phyloP scores from a whole-genome alignment of 176 grass and related monocot genomes.

The Dactylis glomerata region DNA sequence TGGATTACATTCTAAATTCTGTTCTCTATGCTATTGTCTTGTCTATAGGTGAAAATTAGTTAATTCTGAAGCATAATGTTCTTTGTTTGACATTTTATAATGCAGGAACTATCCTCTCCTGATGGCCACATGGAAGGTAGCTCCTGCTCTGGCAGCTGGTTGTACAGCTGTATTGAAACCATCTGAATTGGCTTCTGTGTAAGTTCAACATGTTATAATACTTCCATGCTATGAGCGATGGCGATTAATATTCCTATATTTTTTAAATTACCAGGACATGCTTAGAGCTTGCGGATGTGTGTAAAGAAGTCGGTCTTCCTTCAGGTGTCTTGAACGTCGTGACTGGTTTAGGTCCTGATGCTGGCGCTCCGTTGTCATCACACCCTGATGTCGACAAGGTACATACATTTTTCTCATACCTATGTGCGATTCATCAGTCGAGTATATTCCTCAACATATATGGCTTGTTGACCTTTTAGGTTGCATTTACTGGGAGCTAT shows the following conservation, averaged over 20 bases:
- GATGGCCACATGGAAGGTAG: constrained; percentile 99
- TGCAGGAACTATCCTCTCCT: constrained; percentile 96
- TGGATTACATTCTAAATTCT: not conserved
- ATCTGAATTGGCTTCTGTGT: constrained; percentile 89
- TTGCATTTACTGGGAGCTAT: constrained; percentile 92
- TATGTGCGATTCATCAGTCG: not conserved
- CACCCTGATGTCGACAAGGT: constrained; percentile 95
- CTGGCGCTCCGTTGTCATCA: constrained; percentile 91
- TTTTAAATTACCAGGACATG: constrained; percentile 76
- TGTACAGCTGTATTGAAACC: constrained; percentile 97
- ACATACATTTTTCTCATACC: not conserved
- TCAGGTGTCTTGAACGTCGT: constrained; percentile 85
- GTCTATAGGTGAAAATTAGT: not conserved
- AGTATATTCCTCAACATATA: constrained; percentile 4
- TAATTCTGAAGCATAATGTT: constrained; percentile 1
- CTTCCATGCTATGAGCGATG: constrained; percentile 20
- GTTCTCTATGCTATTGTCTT: not conserved
- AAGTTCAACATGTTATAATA: constrained; percentile 38
- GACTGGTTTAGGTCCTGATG: constrained; percentile 89
- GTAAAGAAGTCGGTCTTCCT: constrained; percentile 90
- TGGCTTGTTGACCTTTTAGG: constrained; percentile 51
- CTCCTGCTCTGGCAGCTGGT: constrained; percentile 96
- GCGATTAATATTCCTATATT: not conserved
- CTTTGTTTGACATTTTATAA: not conserved
- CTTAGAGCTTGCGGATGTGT: constrained; percentile 90